Evolutionary conservation across 106 monocot genomes (phyloP), one percentile per base, ranked within the genome.

Genomic region (Dendrobium chrysotoxum): DNA sequence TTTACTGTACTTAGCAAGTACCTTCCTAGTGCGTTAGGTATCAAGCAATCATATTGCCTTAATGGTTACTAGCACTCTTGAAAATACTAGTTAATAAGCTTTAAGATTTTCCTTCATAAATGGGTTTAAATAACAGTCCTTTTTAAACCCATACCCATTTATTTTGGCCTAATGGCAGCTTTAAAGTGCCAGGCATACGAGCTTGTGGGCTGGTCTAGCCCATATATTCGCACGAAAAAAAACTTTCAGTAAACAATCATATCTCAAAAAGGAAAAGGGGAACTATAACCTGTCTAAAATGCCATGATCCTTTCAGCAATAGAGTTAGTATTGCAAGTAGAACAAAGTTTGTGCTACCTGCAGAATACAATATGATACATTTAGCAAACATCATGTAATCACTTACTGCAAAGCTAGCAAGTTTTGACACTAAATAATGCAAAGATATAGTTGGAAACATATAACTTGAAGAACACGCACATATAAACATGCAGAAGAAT

Each of bases 311-410:
- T 82, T 99, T 99, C 55, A 99, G 9, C 68, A 55, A 61, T 72
- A 93, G 82, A 54, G 99, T 99, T 53, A 99, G 72, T 77, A 99
- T 41, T 41, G 85, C 91, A 82, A 99, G 85, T 79, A 99, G 82
- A 39, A 99, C 53, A 75, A 99, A 99, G 88, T 99, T 99, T 55
- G 93, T 99, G 80, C 87, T 87, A 35, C 98, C 98, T 99, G 86
- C 68, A 89, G 71, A n/a, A 75, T 79, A 81, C 42, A 12, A 72
- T 42, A 78, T 53, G 28, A 54, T 25, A 35, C 4, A 47, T 10
- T 45, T 28, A 75, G n/a, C n/a, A 20, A 91, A 31, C 40, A 74
- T 74, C 9, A 91, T 95, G 87, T 93, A 99, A 84, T 89, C 41
- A 80, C 95, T 85, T 99, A 93, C 40, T 95, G 7, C 53, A 71